phyloP scores from a whole-genome alignment of 129 eudicot genomes.

The Glebionis coronaria region DNA sequence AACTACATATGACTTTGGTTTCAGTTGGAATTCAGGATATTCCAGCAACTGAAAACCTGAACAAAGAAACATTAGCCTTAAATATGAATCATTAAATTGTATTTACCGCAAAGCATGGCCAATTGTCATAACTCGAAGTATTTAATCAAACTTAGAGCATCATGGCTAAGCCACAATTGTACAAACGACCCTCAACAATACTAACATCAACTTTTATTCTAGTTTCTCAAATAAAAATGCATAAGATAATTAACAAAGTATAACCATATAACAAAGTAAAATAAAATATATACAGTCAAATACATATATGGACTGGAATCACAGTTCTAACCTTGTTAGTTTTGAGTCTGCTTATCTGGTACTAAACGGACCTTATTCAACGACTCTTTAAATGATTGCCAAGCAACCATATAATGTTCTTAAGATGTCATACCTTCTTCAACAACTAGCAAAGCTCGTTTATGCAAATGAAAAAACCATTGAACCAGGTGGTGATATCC shows the following conservation, averaged over 20 bases:
- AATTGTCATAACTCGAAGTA: background rate
- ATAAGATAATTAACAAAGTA: background rate
- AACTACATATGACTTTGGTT: too few relatives aligned
- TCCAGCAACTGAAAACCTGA: too few relatives aligned
- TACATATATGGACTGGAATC: background rate
- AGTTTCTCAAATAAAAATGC: background rate
- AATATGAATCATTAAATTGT: too few relatives aligned
- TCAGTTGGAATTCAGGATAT: too few relatives aligned
- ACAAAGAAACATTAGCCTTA: too few relatives aligned
- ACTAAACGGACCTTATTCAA: conserved; percentile 74
- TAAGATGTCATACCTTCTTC: conserved; percentile 74
- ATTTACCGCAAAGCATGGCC: background rate
- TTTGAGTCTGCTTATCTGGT: conserved; percentile 34
- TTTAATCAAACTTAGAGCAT: background rate
- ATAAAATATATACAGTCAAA: conserved; percentile 13
- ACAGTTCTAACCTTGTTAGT: conserved; percentile 6
- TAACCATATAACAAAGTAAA: background rate
- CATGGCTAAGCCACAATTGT: background rate
- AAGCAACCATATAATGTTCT: conserved; percentile 74
- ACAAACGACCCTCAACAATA: background rate
- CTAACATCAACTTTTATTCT: background rate
- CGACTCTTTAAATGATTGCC: conserved; percentile 86
- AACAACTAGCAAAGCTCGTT: conserved; percentile 79
- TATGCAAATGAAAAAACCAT: conserved; percentile 76
- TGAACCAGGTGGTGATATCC: conserved; percentile 62